A percentile compares a stretch with the other conserved stretches of the same genome.
These are phyloP conservation scores for Umbelopsis isabellina DNA, from an alignment of 192 early-diverging fungal species.

Conservation along the genomic window DNA sequence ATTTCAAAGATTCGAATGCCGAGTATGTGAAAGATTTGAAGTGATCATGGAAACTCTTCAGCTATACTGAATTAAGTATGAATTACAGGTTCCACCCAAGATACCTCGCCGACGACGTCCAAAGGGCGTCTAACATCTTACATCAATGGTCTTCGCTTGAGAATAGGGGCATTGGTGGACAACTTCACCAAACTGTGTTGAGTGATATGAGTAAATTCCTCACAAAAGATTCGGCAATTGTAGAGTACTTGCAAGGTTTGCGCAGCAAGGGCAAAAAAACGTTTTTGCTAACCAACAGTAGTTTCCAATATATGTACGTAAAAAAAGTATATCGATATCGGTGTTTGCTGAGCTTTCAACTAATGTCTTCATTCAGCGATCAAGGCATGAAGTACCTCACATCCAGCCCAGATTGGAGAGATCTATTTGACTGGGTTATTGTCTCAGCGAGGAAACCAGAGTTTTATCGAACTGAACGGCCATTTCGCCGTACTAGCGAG, in stretches of 20 bases:
- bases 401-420: constrained; percentile 51
- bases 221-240: constrained; percentile 48
- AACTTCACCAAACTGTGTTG: constrained; percentile 52
- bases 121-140: constrained; percentile 52
- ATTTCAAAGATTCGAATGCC: constrained; percentile 58
- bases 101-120: constrained; percentile 64
- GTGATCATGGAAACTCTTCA: background rate
- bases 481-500: constrained; percentile 54
- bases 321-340: background rate
- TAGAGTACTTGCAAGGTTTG: constrained; percentile 52
- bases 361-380: constrained; percentile 27
- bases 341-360: background rate
- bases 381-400: constrained; percentile 55
- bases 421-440: constrained; percentile 65
- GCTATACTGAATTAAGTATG: background rate
- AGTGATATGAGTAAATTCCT: constrained; percentile 51
- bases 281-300: constrained; percentile 65
- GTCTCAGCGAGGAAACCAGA: constrained; percentile 61
- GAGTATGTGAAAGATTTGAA: constrained; percentile 19
- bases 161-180: constrained; percentile 51
- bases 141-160: constrained; percentile 40
- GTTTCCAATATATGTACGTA: constrained; percentile 49
- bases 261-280: constrained; percentile 51
- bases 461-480: constrained; percentile 61
- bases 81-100: constrained; percentile 55